Base-by-base conservation (phyloP, 1,139 yeast genomes). In the Scheffersomyces illinoinensis region DNA sequence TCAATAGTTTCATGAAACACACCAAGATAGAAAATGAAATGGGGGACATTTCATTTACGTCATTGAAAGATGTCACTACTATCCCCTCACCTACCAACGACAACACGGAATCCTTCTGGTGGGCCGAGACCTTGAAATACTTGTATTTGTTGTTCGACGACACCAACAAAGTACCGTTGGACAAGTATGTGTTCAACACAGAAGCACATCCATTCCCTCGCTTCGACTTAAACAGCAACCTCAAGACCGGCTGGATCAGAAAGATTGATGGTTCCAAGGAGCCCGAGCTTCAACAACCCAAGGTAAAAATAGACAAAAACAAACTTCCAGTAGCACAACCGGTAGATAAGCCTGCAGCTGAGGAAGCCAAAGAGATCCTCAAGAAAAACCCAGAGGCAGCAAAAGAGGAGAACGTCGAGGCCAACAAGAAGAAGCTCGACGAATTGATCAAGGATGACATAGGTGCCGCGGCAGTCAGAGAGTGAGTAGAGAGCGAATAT, bases 201-300 rank as follows among this genome's bases (percentile, higher is more conserved):
- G 97, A 91, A 69, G 98, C 97, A 0, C 98, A 93, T 73, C 96
- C 97, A 53, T 85, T 93, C 76, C 98, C 98, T 21, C 82, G 78
- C 58, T 88, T 90, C 65, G 84, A 83, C 33, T 75, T 84, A 76
- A 81, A 77, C 20, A 82, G 85, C 2, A 70, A 74, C 54, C 87
- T 89, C 68, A 78, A 79, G 58, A 89, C 93, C 1, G 92, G 91
- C 0, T 90, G 95, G 93, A 66, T 70, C 61, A 74, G 84, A 64
- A 68, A 63, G 54, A 50, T 69, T 61, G 65, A 66, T 53, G 66
- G 67, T 61, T 57, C 53, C 58, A 66, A 66, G 60, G 68, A 66
- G 53, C 70, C 70, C 46, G 62, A 62, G 24, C 65, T 64, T 60
- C 68, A 66, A 55, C 63, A 58, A 20, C 64, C 68, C 6, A 62